These are phyloP conservation scores for Scenedesmus sp. DNA, from an alignment of 163 green algal species.

Conservation along the genomic window DNA sequence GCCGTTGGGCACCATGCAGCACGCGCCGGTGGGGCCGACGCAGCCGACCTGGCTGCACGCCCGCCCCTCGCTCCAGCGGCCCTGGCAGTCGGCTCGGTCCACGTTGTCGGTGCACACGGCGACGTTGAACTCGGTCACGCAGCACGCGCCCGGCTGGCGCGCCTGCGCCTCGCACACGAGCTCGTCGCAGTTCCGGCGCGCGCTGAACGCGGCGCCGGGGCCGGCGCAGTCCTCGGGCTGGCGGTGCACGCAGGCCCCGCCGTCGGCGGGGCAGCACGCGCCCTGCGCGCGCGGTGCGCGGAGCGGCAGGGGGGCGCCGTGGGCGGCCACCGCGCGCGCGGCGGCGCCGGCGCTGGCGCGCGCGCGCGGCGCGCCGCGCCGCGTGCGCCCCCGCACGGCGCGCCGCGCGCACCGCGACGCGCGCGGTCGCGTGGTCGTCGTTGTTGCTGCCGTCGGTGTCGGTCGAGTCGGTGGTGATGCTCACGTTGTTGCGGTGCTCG, in stretches of 20 bases:
- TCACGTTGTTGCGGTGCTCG: background rate
- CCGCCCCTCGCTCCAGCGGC: background rate
- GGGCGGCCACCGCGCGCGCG: too few relatives aligned
- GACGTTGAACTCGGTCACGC: background rate
- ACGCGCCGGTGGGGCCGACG: background rate
- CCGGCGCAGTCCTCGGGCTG: background rate
- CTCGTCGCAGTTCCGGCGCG: background rate
- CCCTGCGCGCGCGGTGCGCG: constrained; percentile 7
- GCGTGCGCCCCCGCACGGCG: too few relatives aligned
- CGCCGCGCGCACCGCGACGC: background rate
- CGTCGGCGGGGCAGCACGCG: constrained; percentile 13
- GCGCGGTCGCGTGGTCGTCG: background rate
- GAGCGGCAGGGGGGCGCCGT: too few relatives aligned
- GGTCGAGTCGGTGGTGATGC: background rate
- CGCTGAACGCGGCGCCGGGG: background rate
- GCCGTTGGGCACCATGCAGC: background rate
- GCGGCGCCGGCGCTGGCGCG: too few relatives aligned
- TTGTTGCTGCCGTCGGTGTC: constrained; percentile 35
- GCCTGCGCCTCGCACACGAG: background rate
- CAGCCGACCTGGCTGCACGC: background rate
- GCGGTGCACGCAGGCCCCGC: background rate
- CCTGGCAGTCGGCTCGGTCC: background rate
- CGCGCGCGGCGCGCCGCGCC: too few relatives aligned
- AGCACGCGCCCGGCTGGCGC: constrained; percentile 4
- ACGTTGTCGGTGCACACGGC: background rate